Conservation (phyloP, 2,329 filamentous ascomycete species). For the Neophaeococcomyces aloes region DNA sequence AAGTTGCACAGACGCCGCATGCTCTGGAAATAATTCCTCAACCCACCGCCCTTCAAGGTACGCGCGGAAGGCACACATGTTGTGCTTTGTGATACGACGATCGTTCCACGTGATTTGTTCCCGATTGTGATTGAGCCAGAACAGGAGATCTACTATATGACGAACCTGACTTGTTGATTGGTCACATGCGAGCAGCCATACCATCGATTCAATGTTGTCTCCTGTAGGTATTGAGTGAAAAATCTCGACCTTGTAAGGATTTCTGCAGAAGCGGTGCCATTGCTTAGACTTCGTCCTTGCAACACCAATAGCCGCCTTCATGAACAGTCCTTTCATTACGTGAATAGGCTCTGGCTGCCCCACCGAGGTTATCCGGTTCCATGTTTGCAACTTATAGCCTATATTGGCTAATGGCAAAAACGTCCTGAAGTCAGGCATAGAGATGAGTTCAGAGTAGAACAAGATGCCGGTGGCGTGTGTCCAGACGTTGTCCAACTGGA, state of each 20-base stretch:
- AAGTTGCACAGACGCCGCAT: background rate
- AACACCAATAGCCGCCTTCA: background rate
- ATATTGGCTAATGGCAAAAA: background rate
- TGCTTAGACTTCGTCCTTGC: conserved; percentile 1
- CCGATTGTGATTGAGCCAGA: conserved; percentile 21
- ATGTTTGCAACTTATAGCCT: conserved; percentile 5
- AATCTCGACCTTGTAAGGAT: conserved; percentile 4
- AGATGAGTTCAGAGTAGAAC: background rate
- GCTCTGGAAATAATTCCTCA: background rate
- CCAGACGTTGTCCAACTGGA: background rate
- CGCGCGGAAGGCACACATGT: background rate
- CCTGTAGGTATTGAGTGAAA: conserved; percentile 14
- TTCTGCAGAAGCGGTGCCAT: conserved; percentile 6
- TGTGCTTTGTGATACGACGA: conserved; percentile 3
- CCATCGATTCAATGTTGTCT: conserved; percentile 12
- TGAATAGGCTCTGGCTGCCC: conserved; percentile 4
- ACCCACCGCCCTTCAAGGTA: conserved; percentile 1
- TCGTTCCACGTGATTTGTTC: conserved; percentile 20
- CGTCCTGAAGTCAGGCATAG: background rate
- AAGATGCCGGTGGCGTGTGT: background rate
- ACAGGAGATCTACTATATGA: conserved; percentile 17
- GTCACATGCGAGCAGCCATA: conserved; percentile 11
- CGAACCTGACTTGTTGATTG: conserved; percentile 2
- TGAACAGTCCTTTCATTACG: background rate
- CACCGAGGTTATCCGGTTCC: conserved; percentile 4